Evolutionary conservation across 164 flowering plant species (phyloP), one percentile per base, ranked within the genome.

Genomic region (Macadamia tetraphylla): DNA sequence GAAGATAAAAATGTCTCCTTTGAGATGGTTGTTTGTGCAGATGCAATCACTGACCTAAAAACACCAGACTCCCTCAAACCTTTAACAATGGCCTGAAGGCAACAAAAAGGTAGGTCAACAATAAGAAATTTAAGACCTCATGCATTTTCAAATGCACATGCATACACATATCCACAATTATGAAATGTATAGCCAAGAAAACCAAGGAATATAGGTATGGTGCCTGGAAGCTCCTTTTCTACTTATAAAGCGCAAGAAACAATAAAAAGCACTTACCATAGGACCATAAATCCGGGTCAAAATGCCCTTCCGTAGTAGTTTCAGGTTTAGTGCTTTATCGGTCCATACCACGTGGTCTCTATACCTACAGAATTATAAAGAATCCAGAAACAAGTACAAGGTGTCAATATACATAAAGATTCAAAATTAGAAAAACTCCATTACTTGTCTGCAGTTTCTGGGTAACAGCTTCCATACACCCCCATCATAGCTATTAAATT

Each of bases 211-310:
- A 35, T 2, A 35, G 40, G 40, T 2, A 35, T 35, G 5, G 40
- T 2, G 5, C 40, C 40, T 5, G 5, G 5, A 35, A 35, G 40
- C 40, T 35, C 5, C 5, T 5, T 35, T 35, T 35, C 40, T 35
- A 35, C 5, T 5, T 35, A 2, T 35, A 35, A 35, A 35, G 3
- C 40, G 3, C 40, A 35, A 35, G 40, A 35, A 35, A 35, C 40
- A 35, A 35, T 35, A 35, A 35, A 35, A 35, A 35, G 5, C 3
- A 35, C 87, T 79, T 74, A 92, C 99, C 97, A 89, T 88, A 29
- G 97, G 99, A 73, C 92, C 90, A 82, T 89, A 81, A 57, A 94
- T 89, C 71, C 98, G 96, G 64, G 99, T 85, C 73, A 94, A 74
- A 65, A 94, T 88, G 69, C 97, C 97, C 80, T 89, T 94, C 79